phyloP scores from a whole-genome alignment of 106 monocot genomes.

The Agapanthus africanus region DNA sequence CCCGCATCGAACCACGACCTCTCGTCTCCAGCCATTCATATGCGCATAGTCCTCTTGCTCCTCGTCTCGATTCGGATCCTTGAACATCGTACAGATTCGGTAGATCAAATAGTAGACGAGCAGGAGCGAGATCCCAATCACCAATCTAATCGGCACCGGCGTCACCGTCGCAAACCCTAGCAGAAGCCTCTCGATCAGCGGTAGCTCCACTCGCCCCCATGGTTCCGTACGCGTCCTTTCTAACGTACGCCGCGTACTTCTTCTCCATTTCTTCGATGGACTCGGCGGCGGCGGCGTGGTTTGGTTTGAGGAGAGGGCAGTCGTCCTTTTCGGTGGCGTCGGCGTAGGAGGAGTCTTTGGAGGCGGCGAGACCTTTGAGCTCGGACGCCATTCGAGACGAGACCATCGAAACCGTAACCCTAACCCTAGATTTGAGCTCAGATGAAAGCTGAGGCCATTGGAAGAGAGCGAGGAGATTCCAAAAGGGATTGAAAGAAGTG shows the following conservation, averaged over 20 bases:
- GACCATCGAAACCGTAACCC: no score
- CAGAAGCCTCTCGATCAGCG: slow-evolving; percentile 29
- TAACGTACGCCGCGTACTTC: slow-evolving; percentile 63
- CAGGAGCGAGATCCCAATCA: slow-evolving; percentile 41
- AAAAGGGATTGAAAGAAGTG: no score
- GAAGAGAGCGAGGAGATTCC: no score
- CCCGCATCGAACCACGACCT: slow-evolving; percentile 49
- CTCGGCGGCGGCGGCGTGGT: slow-evolving; percentile 21
- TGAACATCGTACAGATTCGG: slow-evolving; percentile 72
- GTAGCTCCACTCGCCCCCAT: slow-evolving; percentile 53
- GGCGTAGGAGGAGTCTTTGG: background rate
- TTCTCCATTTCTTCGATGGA: slow-evolving; percentile 44
- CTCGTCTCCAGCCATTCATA: slow-evolving; percentile 72
- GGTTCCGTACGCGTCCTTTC: slow-evolving; percentile 58
- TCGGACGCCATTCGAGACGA: slow-evolving; percentile 1
- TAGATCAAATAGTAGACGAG: slow-evolving; percentile 70
- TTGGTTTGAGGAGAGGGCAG: slow-evolving; percentile 23
- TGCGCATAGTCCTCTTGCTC: slow-evolving; percentile 58
- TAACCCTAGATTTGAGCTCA: no score
- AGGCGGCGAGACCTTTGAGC: background rate
- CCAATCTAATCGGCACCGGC: slow-evolving; percentile 67
- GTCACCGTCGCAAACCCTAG: slow-evolving; percentile 49
- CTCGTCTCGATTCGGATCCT: slow-evolving; percentile 46
- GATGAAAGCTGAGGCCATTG: no score
- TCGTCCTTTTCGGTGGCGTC: background rate